Evolutionary conservation across 805 yeast genomes (phyloP), one percentile per base, ranked within the genome.

Genomic region (Nakazawaea laoshanensis): DNA sequence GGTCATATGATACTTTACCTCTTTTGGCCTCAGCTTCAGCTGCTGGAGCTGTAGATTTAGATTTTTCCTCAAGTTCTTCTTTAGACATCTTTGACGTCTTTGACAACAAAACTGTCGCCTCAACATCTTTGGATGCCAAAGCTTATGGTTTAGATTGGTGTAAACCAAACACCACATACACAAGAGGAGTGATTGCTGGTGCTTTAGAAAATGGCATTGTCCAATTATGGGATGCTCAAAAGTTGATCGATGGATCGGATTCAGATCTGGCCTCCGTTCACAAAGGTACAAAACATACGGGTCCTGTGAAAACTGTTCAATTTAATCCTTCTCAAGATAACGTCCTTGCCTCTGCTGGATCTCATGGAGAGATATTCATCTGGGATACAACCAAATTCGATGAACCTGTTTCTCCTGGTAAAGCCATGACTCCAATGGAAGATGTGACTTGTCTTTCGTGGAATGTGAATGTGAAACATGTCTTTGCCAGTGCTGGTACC

Each of bases 41-140:
- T n/a, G 88, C 97, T 0, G 97, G 97, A 6, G 94, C 96, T 10
- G 81, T 92, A 46, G 96, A 86, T 52, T 83, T 82, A 27, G 77
- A 80, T 51, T 88, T 88, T 56, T 77, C 88, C 25, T 75, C 92
- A 14, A 67, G 77, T 19, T 76, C 96, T 2, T 57, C 70, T n/a
- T 60, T 92, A 37, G 88, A 86, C 47, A 64, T 92, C 39, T 81
- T 94, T 83, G 77, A 81, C 40, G 67, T 83, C 7, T 65, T 77
- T 37, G 57, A 59, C 42, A 46, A 45, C 10, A 42, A 50, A 24
- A 71, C 79, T 6, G 40, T 64, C n/a, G 59, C 57, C 13, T 50
- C 70, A 4, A 47, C 67, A n/a, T 52, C 59, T 10, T 67, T 71
- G 3, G 72, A 69, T 27, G 67, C 76, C 4, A 75, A 75, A 40